Base-by-base conservation (phyloP, 495 filamentous ascomycete genomes). In the Annulohypoxylon stygium region DNA sequence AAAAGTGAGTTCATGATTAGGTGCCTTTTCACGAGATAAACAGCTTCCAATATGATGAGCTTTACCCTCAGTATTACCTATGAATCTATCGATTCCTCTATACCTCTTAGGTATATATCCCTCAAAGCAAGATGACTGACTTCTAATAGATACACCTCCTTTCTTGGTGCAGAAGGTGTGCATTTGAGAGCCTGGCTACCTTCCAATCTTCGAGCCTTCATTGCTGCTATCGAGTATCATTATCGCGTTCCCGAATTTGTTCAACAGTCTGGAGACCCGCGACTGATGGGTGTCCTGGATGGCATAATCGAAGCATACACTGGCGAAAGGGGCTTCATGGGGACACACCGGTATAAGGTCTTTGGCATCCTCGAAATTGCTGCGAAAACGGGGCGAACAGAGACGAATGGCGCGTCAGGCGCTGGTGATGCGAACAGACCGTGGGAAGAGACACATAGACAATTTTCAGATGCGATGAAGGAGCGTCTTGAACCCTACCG, bases 341-440 rank as follows among this genome's bases (percentile, higher is more conserved):
- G 84, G n/a, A 83, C 84, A 1, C 84, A 86, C 66, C 75, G 83
- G 51, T 86, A 86, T 68, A 87, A 86, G 73, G 85, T 86, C 10
- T 86, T 85, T 61, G 85, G 84, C n/a, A 83, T 87, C 55, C 80
- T 86, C 1, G 84, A 86, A 71, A 81, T 87, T 16, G 83, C 85
- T 16, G 81, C 82, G 53, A 86, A 86, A 74, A 86, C 80, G 2
- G 84, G 84, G 11, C 78, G 84, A 9, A 82, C 83, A 7, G 85
- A 86, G 71, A 86, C 84, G 4, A 87, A 86, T 55, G 84, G 85
- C 4, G 66, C 80, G 18, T 83, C 84, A 20, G 85, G 84, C 3
- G 79, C 77, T 20, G 64, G 71, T 7, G 84, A 86, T 61, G 70
- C 70, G 0, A 75, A 79, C 36, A 76, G 81, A 12, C 81, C 85